A percentile compares a stretch with the other conserved stretches of the same genome.
phyloP scores from a whole-genome alignment of 2,329 filamentous ascomycete genomes.

The Cercospora zeina region DNA sequence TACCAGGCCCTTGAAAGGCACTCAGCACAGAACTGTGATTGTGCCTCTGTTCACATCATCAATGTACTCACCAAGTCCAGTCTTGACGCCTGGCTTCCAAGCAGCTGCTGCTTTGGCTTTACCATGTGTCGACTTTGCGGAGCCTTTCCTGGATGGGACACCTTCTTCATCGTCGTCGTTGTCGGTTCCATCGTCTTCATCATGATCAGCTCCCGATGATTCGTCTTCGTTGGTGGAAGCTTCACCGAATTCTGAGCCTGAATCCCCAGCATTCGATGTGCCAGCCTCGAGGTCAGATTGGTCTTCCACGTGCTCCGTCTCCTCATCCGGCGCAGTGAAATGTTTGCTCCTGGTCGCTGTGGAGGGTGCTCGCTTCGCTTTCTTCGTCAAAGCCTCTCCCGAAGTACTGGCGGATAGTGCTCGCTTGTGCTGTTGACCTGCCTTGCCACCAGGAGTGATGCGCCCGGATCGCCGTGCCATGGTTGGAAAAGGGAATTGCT shows the following conservation, averaged over 20 bases:
- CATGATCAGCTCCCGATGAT: conserved; percentile 46
- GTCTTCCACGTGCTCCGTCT: conserved; percentile 26
- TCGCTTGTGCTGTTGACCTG: conserved; percentile 33
- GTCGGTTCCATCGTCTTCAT: conserved; percentile 39
- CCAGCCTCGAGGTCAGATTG: conserved; percentile 39
- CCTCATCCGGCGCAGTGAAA: conserved; percentile 39
- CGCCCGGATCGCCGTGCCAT: conserved; percentile 37
- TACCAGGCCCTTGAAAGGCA: conserved; percentile 51
- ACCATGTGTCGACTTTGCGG: conserved; percentile 23
- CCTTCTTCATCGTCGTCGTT: conserved; percentile 36
- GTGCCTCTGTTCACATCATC: not conserved
- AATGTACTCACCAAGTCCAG: conserved; percentile 47
- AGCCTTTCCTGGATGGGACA: conserved; percentile 14
- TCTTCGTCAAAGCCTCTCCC: conserved; percentile 24
- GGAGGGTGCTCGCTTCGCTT: conserved; percentile 29
- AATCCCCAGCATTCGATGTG: conserved; percentile 27
- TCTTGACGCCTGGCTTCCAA: conserved; percentile 58
- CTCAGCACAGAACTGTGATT: not conserved
- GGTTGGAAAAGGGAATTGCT: not conserved
- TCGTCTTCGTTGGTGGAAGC: conserved; percentile 41
- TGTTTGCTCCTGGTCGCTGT: conserved; percentile 55
- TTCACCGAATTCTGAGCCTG: conserved; percentile 41
- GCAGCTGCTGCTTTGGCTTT: not conserved
- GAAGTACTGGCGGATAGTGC: conserved; percentile 27
- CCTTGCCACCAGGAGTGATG: conserved; percentile 23